Base-by-base conservation (phyloP, 192 early-diverging fungal species). In the Chytriomyces confervae region DNA sequence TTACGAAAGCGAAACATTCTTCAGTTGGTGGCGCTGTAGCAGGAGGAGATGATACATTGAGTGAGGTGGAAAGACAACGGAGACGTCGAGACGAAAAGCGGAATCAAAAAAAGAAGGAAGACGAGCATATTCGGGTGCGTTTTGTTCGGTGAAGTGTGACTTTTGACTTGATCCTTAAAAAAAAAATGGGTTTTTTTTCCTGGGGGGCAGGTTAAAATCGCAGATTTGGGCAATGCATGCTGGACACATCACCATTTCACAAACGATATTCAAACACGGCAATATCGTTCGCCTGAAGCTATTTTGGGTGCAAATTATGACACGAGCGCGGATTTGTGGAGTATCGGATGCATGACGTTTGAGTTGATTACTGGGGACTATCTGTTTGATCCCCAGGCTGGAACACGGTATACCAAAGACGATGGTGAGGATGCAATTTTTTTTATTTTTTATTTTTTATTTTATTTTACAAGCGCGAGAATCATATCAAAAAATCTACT, bases 181-280 rank as follows among this genome's bases (percentile, higher is more conserved):
- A n/a, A n/a, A 36, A 36, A 36, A 36, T 36, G 29, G 29, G 29
- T 2, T 1, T 36, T 36, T 0, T 36, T 36, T 36, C n/a, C n/a
- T n/a, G n/a, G n/a, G n/a, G n/a, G 29, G 29, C 86, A 89, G 23
- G 94, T 98, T 69, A 98, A 98, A 84, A 94, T 98, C 78, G 96
- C 96, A 8, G 97, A 98, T 82, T 83, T 98, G n/a, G 97, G 97
- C 11, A 98, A 98, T 80, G 95, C 96, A 24, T 97, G 95, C 72
- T 98, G 97, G 97, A 90, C 92, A 0, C 86, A 97, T 80, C 92
- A 96, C 81, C 95, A 98, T 80, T 97, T 97, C 77, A 96, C 96
- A 1, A 91, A 93, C 50, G 95, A 97, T 79, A 97, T 98, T 73
- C 97, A 98, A 85, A 98, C 97, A 47, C 92, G 97, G 65, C 95